Evolutionary conservation across 345 rosid genomes (phyloP).

Genomic region (Populus alba): DNA sequence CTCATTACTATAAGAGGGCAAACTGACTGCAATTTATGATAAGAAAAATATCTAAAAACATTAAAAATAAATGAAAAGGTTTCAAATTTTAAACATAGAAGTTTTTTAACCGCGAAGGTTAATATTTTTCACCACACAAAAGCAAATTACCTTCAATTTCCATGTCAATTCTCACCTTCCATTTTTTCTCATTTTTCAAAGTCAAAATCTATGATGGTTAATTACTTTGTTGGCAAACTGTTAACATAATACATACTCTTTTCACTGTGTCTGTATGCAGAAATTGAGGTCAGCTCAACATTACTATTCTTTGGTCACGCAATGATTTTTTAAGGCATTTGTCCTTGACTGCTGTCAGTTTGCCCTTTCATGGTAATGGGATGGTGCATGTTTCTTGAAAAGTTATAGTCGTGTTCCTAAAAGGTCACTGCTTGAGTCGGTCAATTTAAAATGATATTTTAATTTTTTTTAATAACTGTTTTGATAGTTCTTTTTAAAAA

Average conservation of each 20-base stretch:
- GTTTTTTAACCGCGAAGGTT: too few relatives aligned
- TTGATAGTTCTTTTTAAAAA: too few relatives aligned
- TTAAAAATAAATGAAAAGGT: too few relatives aligned
- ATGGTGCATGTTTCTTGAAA: not conserved
- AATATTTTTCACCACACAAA: too few relatives aligned
- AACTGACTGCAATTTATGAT: too few relatives aligned
- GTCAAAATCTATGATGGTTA: conserved; percentile 11
- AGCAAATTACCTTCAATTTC: not conserved
- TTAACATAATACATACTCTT: conserved; percentile 25
- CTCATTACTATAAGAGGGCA: too few relatives aligned
- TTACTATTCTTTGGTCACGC: conserved; percentile 10
- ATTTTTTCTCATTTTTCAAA: not conserved
- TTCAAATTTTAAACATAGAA: too few relatives aligned
- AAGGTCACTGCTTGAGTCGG: too few relatives aligned
- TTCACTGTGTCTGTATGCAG: conserved; percentile 15
- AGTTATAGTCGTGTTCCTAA: too few relatives aligned
- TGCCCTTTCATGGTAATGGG: not conserved
- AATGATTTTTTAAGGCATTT: not conserved
- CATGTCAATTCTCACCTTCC: not conserved
- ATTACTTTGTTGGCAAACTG: conserved; percentile 28
- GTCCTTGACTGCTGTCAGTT: not conserved
- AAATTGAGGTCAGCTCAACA: not conserved
- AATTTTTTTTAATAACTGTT: too few relatives aligned
- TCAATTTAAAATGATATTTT: too few relatives aligned
- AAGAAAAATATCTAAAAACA: too few relatives aligned